Base-by-base conservation (phyloP, 2,329 filamentous ascomycete species). In the Verticillium zaregamsianum region DNA sequence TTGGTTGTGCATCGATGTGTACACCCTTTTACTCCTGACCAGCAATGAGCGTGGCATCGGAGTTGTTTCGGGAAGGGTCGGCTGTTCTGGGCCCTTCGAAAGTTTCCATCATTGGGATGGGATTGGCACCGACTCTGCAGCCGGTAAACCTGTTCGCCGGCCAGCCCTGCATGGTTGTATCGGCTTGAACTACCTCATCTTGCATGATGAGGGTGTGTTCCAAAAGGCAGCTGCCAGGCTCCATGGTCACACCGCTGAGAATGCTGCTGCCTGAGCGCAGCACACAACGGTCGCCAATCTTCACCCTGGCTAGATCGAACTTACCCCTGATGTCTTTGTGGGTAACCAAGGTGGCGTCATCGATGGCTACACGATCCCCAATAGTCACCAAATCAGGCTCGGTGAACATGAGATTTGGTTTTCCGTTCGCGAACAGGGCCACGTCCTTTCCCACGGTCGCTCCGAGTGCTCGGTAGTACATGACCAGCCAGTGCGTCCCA, bases 181-280 rank as follows among this genome's bases (percentile, higher is more conserved):
- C 77, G 59, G 78, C 76, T 57, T 82, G 82, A 0, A 85, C 82
- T 52, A 82, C 73, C 68, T 86, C 83, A 5, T 83, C 84, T 2
- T 79, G 79, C 77, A 86, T 82, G 49, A 86, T 76, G 4, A 86
- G 74, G 0, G 83, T 86, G 65, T 86, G 84, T 71, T 86, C 83
- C 37, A 86, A 68, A 37, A 86, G 70, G 65, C 82, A 82, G 23
- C 79, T 77, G 66, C 84, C 82, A 3, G 76, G 71, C 59, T 78
- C 78, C 82, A 86, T 85, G 23, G 68, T 75, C 5, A 82, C 82
- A 9, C 82, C 83, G 40, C 77, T 81, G 57, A 86, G 73, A 59
- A 86, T 69, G 35, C 83, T 73, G 49, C 79, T 82, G 1, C 82
- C 82, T 2, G 77, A 78, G 9, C 83, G 73, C 65, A 86, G 66